phyloP scores from a whole-genome alignment of 2,329 filamentous ascomycete species.

The Chaetomiaceae sp. region DNA sequence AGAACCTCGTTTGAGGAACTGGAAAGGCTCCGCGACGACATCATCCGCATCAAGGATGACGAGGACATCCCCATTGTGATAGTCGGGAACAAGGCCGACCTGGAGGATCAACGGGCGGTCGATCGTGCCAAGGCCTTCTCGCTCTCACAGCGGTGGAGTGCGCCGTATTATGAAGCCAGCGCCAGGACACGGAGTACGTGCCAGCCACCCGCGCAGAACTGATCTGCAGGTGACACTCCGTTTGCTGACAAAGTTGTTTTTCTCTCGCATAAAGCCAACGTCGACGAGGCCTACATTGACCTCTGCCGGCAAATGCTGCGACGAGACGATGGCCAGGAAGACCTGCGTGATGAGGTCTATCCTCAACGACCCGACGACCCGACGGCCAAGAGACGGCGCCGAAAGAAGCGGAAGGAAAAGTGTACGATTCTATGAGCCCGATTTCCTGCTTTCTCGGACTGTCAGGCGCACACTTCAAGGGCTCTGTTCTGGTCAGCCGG shows the following conservation, averaged over 20 bases:
- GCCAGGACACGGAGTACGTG: slow-evolving; percentile 65
- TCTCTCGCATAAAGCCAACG: slow-evolving; percentile 54
- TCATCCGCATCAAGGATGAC: slow-evolving; percentile 86
- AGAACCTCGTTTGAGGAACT: slow-evolving; percentile 78
- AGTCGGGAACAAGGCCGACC: slow-evolving; percentile 85
- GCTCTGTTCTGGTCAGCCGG: not conserved
- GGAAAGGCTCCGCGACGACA: slow-evolving; percentile 76
- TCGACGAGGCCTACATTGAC: slow-evolving; percentile 85
- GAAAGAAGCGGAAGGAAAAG: slow-evolving; percentile 22
- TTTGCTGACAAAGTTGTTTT: too few species aligned
- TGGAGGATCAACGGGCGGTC: slow-evolving; percentile 79
- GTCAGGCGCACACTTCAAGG: too few species aligned
- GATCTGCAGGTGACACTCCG: too few species aligned
- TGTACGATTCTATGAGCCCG: slow-evolving; percentile 24
- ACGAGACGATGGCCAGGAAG: slow-evolving; percentile 54
- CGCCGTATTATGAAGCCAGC: slow-evolving; percentile 87
- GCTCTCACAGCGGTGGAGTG: slow-evolving; percentile 81
- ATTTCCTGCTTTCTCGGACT: not conserved
- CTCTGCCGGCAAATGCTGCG: slow-evolving; percentile 78
- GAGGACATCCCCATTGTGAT: slow-evolving; percentile 82
- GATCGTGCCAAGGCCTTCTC: slow-evolving; percentile 74
- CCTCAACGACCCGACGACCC: slow-evolving; percentile 40
- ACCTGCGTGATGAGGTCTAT: slow-evolving; percentile 34
- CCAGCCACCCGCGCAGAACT: too few species aligned
- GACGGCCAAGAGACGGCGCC: slow-evolving; percentile 18